Conservation (phyloP, 2,329 filamentous ascomycete species). For the Ampelomyces quisqualis region DNA sequence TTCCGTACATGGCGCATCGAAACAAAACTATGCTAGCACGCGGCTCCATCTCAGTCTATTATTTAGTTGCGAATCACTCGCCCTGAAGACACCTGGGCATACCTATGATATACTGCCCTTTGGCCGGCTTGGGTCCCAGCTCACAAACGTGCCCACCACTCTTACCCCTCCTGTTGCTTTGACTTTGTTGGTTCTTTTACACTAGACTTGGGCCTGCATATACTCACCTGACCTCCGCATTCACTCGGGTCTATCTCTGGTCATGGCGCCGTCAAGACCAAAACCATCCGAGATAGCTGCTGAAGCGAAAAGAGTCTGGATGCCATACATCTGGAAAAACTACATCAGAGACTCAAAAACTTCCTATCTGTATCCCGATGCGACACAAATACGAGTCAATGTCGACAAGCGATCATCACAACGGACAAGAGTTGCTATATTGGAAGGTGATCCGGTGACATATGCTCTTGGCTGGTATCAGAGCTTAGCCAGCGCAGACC, state of each 20-base stretch:
- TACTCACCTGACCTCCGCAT: constrained; percentile 2
- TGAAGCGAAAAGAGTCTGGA: constrained; percentile 70
- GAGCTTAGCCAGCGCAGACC: constrained; percentile 31
- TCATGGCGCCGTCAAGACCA: constrained; percentile 60
- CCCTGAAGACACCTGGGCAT: constrained; percentile 22
- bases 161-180: constrained; percentile 12
- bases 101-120: constrained; percentile 36
- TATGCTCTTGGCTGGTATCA: constrained; percentile 62
- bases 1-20: constrained; percentile 28
- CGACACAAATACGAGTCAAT: constrained; percentile 45
- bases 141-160: constrained; percentile 9
- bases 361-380: constrained; percentile 59
- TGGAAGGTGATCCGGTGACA: constrained; percentile 50
- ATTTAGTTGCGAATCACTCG: constrained; percentile 35
- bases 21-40: constrained; percentile 28
- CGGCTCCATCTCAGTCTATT: constrained; percentile 33
- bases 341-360: constrained; percentile 57
- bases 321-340: constrained; percentile 62
- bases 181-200: constrained; percentile 7
- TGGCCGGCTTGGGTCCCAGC: constrained; percentile 17
- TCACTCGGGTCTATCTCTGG: constrained; percentile 6
- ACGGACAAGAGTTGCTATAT: constrained; percentile 47
- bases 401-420: constrained; percentile 49
- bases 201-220: constrained; percentile 12
- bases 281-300: constrained; percentile 70